These are phyloP conservation scores for Yarrowia sp. DNA, from an alignment of 805 yeast species.

Conservation along the genomic window DNA sequence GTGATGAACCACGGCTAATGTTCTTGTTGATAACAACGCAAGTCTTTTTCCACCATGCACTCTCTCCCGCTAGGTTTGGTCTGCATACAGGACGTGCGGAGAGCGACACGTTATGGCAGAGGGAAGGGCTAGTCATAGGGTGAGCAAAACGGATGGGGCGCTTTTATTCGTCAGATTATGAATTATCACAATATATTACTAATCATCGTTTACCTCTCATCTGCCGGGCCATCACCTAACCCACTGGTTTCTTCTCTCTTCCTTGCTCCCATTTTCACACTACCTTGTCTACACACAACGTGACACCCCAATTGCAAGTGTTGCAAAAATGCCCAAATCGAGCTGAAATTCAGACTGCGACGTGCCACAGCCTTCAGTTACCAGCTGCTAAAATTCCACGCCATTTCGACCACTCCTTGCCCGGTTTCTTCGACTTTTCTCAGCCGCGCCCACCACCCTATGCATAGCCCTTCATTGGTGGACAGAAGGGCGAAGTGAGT, in stretches of 20 bases:
- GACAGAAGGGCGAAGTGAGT: background rate
- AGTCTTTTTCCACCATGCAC: constrained; percentile 38
- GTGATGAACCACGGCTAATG: background rate
- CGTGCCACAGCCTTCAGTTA: too few species aligned
- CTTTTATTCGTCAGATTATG: background rate
- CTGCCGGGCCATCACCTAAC: background rate
- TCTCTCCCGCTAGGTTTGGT: constrained; percentile 10
- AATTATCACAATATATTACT: too few species aligned
- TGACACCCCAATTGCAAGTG: background rate
- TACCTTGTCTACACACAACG: background rate
- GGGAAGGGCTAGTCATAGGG: too few species aligned
- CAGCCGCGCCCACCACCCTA: constrained; percentile 15
- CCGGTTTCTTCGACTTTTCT: background rate
- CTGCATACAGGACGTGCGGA: constrained; percentile 35
- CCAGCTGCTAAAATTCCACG: background rate
- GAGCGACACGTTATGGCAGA: constrained; percentile 21
- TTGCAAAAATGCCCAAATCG: too few species aligned
- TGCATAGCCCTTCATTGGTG: constrained; percentile 14
- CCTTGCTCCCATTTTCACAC: constrained; percentile 7
- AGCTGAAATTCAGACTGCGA: too few species aligned
- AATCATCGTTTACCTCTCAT: too few species aligned
- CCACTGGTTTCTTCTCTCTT: background rate
- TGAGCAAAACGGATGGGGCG: background rate
- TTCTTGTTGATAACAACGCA: constrained; percentile 30
- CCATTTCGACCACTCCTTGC: background rate